Base-by-base conservation (phyloP, 345 rosid genomes). In the Camelina neglecta region DNA sequence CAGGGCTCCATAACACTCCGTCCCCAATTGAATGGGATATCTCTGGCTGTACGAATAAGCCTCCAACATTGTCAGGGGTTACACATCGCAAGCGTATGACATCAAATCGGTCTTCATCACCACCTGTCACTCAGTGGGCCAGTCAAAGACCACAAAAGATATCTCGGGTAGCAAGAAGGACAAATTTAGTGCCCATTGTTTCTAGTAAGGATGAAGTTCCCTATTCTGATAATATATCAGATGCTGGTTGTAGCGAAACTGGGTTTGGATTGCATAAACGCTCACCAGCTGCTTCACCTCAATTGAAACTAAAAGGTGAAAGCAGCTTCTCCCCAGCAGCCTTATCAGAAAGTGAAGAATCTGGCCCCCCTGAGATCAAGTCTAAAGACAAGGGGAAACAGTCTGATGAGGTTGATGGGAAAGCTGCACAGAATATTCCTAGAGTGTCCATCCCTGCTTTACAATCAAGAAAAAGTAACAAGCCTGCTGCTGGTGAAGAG, bases 311-410 rank as follows among this genome's bases (percentile, higher is more conserved):
- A 49, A 92, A 88, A 86, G 84, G 84, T 58, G 99, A 95, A n/a
- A 78, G 85, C 67, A 76, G 86, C 58, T 81, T 87, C 71, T 83
- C 96, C 54, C 78, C 93, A 11, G 79, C 91, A 65, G 84, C 86
- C 39, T 84, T 92, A 81, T 90, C 97, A 39, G 99, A 95, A 85
- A 91, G 97, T 77, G 99, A 95, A 82, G 99, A 95, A 65, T 82
- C 93, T 60, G 97, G 87, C 6, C 78, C 88, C 69, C 80, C 97
- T 81, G 97, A 89, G 75, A 86, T 83, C 61, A 90, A 86, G 83
- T 87, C 88, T 53, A 89, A 81, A 76, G 93, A 86, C 68, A 95
- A 84, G 79, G 85, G 81, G 16, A 90, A 85, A 83, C 85, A 80
- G 59, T 86, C 84, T 50, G 96, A 90, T 81, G 97, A 92, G 53